phyloP scores from a whole-genome alignment of 768 basidiomycete genomes.

The Zangia roseola region DNA sequence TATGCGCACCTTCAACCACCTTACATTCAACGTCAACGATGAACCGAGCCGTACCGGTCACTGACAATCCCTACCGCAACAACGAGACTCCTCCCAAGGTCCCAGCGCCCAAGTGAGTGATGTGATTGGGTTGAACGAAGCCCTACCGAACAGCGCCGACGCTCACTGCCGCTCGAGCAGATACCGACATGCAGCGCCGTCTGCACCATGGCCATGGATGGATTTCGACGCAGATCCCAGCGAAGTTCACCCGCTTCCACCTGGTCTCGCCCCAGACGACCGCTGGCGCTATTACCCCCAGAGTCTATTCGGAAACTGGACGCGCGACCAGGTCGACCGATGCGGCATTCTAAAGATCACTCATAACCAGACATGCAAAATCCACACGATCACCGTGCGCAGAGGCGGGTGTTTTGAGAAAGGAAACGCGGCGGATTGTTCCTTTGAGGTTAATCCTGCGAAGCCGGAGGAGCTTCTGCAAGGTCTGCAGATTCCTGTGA shows the following conservation, averaged over 20 bases:
- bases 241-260: constrained; percentile 16
- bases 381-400: constrained; percentile 28
- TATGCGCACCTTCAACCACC: background rate
- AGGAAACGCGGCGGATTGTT: background rate
- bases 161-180: constrained; percentile 11
- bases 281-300: constrained; percentile 31
- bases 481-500: constrained; percentile 30
- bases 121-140: background rate
- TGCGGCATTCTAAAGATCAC: constrained; percentile 25
- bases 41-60: constrained; percentile 5
- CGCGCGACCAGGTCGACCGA: constrained; percentile 29
- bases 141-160: background rate
- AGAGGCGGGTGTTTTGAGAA: constrained; percentile 17
- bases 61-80: background rate
- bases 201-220: constrained; percentile 44
- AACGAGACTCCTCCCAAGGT: constrained; percentile 10
- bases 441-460: background rate
- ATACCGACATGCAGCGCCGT: constrained; percentile 40
- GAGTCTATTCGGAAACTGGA: constrained; percentile 37
- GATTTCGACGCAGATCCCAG: constrained; percentile 33
- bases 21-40: constrained; percentile 10
- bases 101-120: constrained; percentile 28
- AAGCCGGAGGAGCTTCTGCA: constrained; percentile 33
- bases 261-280: constrained; percentile 6
- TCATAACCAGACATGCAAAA: constrained; percentile 6